These are phyloP conservation scores for Alternaria brassicicola DNA, from an alignment of 2,329 filamentous ascomycete genomes.

Conservation along the genomic window DNA sequence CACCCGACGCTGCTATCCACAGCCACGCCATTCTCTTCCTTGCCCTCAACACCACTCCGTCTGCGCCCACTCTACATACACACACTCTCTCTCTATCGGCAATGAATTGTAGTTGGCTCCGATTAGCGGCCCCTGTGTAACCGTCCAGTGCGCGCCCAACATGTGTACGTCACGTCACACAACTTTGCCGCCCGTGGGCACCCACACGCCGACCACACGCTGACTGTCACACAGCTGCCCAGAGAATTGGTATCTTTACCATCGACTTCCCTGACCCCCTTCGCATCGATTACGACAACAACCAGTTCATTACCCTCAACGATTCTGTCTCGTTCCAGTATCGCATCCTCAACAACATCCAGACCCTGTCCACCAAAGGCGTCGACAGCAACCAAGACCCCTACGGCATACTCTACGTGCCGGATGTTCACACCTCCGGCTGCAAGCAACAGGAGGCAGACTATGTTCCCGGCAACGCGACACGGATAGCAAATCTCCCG, in stretches of 20 bases:
- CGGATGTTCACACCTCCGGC: conserved; percentile 66
- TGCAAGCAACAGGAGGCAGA: conserved; percentile 68
- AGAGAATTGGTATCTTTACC: conserved; percentile 44
- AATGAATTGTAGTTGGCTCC: conserved; percentile 22
- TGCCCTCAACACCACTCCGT: neutral
- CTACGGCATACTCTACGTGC: conserved; percentile 84
- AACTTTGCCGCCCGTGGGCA: conserved; percentile 2
- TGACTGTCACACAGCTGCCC: conserved; percentile 36
- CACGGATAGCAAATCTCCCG: conserved; percentile 70
- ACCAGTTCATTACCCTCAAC: conserved; percentile 41
- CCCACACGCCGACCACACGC: neutral
- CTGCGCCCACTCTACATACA: neutral
- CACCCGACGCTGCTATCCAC: neutral
- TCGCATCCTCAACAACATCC: conserved; percentile 63
- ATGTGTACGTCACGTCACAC: conserved; percentile 52
- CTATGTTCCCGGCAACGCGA: conserved; percentile 78
- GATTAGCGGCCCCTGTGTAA: conserved; percentile 19
- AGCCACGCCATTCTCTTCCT: neutral
- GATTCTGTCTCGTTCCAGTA: conserved; percentile 46
- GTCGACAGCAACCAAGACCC: conserved; percentile 67
- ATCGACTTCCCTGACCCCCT: conserved; percentile 46
- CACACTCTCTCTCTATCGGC: conserved; percentile 4
- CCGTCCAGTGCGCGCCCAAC: conserved; percentile 24
- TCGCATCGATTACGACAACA: conserved; percentile 35
- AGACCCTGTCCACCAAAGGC: conserved; percentile 75